phyloP scores from a whole-genome alignment of 31 red algal genomes.

The Porphyra umbilicalis region DNA sequence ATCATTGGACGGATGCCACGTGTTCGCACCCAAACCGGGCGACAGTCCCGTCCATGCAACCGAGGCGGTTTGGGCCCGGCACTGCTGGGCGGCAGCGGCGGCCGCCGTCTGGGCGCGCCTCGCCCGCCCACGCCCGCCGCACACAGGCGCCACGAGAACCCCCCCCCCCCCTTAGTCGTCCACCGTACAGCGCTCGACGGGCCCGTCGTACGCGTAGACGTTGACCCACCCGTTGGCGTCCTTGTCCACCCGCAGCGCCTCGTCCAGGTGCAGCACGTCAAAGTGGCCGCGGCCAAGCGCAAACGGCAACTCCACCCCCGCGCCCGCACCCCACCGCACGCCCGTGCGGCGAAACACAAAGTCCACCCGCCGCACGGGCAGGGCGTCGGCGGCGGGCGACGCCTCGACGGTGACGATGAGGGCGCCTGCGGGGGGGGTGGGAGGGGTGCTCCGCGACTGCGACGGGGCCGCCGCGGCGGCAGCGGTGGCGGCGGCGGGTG shows the following conservation, averaged over 20 bases:
- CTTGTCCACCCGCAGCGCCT: background rate
- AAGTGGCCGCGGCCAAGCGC: constrained; percentile 11
- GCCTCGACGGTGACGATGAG: background rate
- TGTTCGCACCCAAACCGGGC: too few species aligned
- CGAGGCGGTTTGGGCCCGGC: too few species aligned
- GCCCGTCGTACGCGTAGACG: constrained; percentile 8
- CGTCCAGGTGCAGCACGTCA: constrained; percentile 11
- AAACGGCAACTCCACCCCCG: background rate
- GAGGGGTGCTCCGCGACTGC: background rate
- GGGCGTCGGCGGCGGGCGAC: background rate
- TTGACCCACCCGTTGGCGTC: constrained; percentile 11
- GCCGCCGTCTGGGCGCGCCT: too few species aligned
- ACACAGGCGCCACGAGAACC: too few species aligned
- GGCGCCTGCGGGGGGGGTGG: background rate
- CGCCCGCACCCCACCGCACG: background rate
- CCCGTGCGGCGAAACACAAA: constrained; percentile 5
- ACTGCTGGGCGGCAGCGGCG: too few species aligned
- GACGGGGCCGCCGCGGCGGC: background rate
- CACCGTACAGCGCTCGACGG: background rate
- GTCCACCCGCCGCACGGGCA: background rate
- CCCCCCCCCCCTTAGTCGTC: background rate
- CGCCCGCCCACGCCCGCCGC: too few species aligned
- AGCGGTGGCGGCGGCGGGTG: too few species aligned
- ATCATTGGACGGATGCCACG: too few species aligned
- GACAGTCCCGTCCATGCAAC: too few species aligned